phyloP scores from a whole-genome alignment of 257 asterid genomes.

The Nicotiana otophora region DNA sequence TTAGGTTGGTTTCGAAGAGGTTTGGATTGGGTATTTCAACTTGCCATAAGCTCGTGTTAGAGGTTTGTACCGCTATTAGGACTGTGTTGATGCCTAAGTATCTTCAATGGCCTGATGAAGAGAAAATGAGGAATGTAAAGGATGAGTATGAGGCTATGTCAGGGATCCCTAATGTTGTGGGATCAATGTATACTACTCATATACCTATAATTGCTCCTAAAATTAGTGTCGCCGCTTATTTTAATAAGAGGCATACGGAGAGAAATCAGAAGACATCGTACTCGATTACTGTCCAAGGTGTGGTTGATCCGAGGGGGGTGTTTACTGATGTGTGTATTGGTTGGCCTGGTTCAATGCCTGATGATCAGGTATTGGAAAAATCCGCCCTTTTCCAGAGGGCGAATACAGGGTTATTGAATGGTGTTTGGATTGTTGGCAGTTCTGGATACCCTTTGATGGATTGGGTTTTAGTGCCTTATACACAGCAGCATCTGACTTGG shows the following conservation, averaged over 20 bases:
- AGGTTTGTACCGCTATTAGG: slow-evolving; percentile 86
- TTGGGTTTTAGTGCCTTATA: slow-evolving; percentile 87
- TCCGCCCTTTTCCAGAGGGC: slow-evolving; percentile 78
- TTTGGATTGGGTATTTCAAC: slow-evolving; percentile 94
- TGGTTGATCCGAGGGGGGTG: slow-evolving; percentile 72
- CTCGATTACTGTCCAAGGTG: slow-evolving; percentile 87
- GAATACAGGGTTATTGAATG: slow-evolving; percentile 57
- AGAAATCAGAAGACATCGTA: slow-evolving; percentile 86
- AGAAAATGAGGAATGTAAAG: slow-evolving; percentile 26
- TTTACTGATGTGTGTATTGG: slow-evolving; percentile 85
- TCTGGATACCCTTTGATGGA: slow-evolving; percentile 77
- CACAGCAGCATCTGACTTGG: slow-evolving; percentile 80
- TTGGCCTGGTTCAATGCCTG: slow-evolving; percentile 93
- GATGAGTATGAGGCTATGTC: slow-evolving; percentile 50
- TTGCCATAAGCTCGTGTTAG: slow-evolving; percentile 84
- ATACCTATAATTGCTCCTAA: slow-evolving; percentile 92
- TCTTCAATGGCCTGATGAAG: slow-evolving; percentile 79
- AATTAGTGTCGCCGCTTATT: slow-evolving; percentile 76
- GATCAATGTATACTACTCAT: slow-evolving; percentile 89
- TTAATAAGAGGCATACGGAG: slow-evolving; percentile 78
- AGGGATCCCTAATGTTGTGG: slow-evolving; percentile 71
- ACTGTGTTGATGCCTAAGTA: slow-evolving; percentile 80
- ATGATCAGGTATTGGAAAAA: slow-evolving; percentile 80
- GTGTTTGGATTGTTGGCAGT: slow-evolving; percentile 74
- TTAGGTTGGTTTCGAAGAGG: slow-evolving; percentile 74